Percentiles rank a stretch among this genome's conserved stretches.
phyloP scores from a whole-genome alignment of 768 basidiomycete species.

The Strobilomyces echinocephalus region DNA sequence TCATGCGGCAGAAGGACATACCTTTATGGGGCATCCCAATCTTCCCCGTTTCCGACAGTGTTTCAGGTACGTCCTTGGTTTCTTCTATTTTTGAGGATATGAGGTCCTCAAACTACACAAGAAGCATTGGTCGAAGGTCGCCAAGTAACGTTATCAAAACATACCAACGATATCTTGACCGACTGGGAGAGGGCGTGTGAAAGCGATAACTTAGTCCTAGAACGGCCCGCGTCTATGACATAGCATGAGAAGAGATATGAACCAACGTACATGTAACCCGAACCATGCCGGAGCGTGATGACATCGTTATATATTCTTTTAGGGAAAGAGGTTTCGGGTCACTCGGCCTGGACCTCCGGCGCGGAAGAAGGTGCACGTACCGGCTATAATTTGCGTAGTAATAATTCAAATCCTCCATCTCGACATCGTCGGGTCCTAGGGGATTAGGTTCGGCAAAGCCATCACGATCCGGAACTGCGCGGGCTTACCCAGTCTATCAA shows the following conservation, averaged over 20 bases:
- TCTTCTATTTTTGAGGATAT: constrained; percentile 93
- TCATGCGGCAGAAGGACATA: constrained; percentile 22
- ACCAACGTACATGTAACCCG: constrained; percentile 81
- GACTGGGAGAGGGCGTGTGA: constrained; percentile 95
- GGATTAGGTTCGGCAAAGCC: constrained; percentile 1
- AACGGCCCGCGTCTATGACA: constrained; percentile 6
- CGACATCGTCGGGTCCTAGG: constrained; percentile 80
- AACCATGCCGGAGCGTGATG: constrained; percentile 89
- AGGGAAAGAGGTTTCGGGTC: constrained; percentile 31
- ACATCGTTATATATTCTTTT: constrained; percentile 92
- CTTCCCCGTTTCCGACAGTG: constrained; percentile 90
- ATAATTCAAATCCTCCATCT: constrained; percentile 96
- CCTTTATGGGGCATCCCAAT: constrained; percentile 87
- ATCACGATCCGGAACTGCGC: background rate
- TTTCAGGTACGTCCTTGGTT: constrained; percentile 93
- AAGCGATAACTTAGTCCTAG: constrained; percentile 90
- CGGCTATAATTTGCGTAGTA: constrained; percentile 97
- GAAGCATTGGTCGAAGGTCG: background rate
- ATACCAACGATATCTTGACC: constrained; percentile 89
- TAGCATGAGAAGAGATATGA: constrained; percentile 9
- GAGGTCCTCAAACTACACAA: constrained; percentile 76
- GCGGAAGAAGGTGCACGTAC: constrained; percentile 37
- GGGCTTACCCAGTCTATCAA: constrained; percentile 71
- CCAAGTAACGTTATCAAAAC: constrained; percentile 14
- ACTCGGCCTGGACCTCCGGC: constrained; percentile 2